Percentiles rank a stretch among this genome's conserved stretches.
Conservation (phyloP, 257 asterid species). For the Petunia secreta region DNA sequence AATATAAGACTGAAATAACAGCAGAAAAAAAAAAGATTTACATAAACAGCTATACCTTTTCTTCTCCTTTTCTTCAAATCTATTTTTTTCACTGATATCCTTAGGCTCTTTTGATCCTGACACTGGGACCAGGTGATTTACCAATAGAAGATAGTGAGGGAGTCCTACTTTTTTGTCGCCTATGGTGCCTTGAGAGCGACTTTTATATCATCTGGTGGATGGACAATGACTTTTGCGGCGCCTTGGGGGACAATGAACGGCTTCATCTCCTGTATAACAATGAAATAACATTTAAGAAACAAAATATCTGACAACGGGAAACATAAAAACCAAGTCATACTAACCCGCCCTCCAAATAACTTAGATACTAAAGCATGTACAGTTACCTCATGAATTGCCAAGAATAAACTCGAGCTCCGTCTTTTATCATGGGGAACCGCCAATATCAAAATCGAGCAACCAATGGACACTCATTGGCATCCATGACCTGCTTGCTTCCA, state of each 20-base stretch:
- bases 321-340: conserved; percentile 42
- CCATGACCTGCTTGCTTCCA: conserved; percentile 91
- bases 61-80: conserved; percentile 77
- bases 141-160: conserved; percentile 50
- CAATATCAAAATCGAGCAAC: conserved; percentile 83
- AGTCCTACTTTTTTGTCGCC: conserved; percentile 69
- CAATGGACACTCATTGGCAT: conserved; percentile 85
- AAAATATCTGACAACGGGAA: conserved; percentile 35
- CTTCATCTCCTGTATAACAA: conserved; percentile 80
- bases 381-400: conserved; percentile 96
- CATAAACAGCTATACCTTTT: conserved; percentile 67
- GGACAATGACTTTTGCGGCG: conserved; percentile 75
- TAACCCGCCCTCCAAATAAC: conserved; percentile 48
- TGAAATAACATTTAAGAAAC: conserved; percentile 51
- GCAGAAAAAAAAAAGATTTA: conserved; percentile 1
- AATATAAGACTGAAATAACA: conserved; percentile 21
- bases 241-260: conserved; percentile 67
- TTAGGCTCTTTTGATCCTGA: conserved; percentile 62
- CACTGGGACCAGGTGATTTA: conserved; percentile 57
- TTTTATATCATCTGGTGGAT: conserved; percentile 65
- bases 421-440: conserved; percentile 88
- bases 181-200: conserved; percentile 69
- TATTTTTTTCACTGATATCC: conserved; percentile 69
- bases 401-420: conserved; percentile 88
- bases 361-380: conserved; percentile 56